Base-by-base conservation (phyloP, 2,329 filamentous ascomycete species). In the Sarocladium strictum region DNA sequence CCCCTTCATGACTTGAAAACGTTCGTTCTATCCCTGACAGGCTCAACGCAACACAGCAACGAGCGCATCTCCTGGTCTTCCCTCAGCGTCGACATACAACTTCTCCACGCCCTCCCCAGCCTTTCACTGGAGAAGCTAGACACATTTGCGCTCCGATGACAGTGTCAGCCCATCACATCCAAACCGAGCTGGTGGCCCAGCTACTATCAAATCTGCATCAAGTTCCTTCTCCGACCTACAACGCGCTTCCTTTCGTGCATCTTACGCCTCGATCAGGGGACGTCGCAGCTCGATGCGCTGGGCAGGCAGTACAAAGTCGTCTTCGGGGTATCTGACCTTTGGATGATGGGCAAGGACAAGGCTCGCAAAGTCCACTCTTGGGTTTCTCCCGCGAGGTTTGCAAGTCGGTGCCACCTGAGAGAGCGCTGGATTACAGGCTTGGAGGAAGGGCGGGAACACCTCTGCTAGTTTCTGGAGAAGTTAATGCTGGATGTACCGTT, bases 381-480 rank as follows among this genome's bases (percentile, higher is more conserved):
- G 55, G 58, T 5, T 60, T 64, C 32, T 62, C 61, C 38, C 55
- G 43, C 6, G 53, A 57, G 26, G 45, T 64, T 5, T 37, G 57
- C 12, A 53, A 52, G 15, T 29, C 56, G 3, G 56, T 59, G 11
- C 38, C 59, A 12, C 26, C 29, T 9, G 59, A 58, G 35, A 47
- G 53, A 21, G n/a, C 63, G 35, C 49, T 67, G 52, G 57, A 65
- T 38, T 66, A 57, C 38, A 51, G 53, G 11, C 26, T 62, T 3
- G 58, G 50, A 14, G 37, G 54, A 59, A 15, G 65, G 64, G 3
- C 65, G 64, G 61, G 57, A 45, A 26, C 61, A 64, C 1, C 54
- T 67, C 24, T 67, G 64, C 35, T 33, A 57, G 24, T 65, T 67
- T 33, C 54, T 67, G 15, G 63, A 59, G 2, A 62, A 43, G 38